Evolutionary conservation across 169 alveolate species (phyloP).

Genomic region (Eimeria praecox): DNA sequence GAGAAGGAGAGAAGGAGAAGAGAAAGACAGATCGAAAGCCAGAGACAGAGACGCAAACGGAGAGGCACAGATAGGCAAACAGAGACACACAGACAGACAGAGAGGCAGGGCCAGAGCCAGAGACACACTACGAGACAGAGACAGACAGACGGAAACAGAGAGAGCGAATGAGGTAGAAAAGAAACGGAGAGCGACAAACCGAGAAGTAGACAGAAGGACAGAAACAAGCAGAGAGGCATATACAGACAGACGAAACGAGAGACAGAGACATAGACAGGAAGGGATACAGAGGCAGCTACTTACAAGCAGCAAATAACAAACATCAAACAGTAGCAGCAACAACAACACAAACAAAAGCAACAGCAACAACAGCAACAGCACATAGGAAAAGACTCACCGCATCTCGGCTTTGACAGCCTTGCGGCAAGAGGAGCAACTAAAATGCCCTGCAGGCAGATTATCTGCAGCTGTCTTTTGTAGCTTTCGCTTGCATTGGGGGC

Average conservation of each 20-base stretch:
- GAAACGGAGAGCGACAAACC: no score
- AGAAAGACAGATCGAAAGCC: no score
- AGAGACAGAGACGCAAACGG: no score
- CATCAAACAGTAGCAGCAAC: no score
- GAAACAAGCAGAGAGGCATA: not conserved
- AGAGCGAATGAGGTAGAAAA: no score
- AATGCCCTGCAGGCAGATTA: not conserved
- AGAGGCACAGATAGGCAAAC: not conserved
- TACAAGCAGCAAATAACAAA: not conserved
- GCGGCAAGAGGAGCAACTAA: slow-evolving; percentile 11
- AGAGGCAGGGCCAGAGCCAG: not conserved
- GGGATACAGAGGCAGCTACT: not conserved
- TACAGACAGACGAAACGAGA: not conserved
- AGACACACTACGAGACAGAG: not conserved
- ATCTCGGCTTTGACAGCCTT: slow-evolving; percentile 9
- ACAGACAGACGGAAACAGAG: not conserved
- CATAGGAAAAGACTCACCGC: not conserved
- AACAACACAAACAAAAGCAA: no score
- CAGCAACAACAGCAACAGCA: no score
- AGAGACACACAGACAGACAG: not conserved
- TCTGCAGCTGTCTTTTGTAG: not conserved
- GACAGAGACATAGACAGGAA: not conserved
- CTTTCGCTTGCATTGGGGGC: slow-evolving; percentile 47
- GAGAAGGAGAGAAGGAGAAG: not conserved
- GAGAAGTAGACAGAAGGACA: not conserved